Evolutionary conservation across 176 grass and related monocot species (phyloP).

Genomic region (Juncus inflexus): DNA sequence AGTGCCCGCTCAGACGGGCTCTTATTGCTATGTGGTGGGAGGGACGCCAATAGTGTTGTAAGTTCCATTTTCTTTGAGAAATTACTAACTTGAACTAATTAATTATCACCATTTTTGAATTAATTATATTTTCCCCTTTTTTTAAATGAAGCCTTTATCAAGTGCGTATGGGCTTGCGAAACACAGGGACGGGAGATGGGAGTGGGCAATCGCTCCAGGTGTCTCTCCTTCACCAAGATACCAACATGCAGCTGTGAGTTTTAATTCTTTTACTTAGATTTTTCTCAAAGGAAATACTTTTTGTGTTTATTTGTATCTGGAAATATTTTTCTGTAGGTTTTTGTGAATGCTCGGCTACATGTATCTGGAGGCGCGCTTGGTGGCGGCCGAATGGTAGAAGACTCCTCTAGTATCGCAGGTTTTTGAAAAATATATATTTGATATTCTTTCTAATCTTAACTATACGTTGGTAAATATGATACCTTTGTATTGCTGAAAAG

Average conservation of each 20-base stretch:
- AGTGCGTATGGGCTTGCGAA: conserved; percentile 99
- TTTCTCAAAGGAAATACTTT: conserved; percentile 11
- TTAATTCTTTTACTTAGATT: conserved; percentile 1
- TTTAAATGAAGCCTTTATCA: conserved; percentile 63
- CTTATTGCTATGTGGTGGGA: conserved; percentile 94
- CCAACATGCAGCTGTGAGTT: conserved; percentile 95
- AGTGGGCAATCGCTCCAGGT: conserved; percentile 99
- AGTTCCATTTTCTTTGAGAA: conserved; percentile 17
- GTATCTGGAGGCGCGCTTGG: conserved; percentile 99
- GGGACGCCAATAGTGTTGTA: conserved; percentile 99
- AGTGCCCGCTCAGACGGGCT: conserved; percentile 99
- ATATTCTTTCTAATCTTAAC: too few relatives aligned
- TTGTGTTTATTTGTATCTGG: neutral
- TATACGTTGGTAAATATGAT: too few relatives aligned
- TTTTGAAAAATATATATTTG: neutral
- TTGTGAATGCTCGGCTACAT: conserved; percentile 99
- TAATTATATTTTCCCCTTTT: conserved; percentile 20
- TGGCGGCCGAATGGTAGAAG: conserved; percentile 98
- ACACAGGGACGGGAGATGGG: conserved; percentile 98
- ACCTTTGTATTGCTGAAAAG: neutral
- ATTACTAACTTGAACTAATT: neutral
- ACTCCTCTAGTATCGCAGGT: conserved; percentile 99
- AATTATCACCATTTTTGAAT: conserved; percentile 4
- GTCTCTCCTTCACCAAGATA: conserved; percentile 99
- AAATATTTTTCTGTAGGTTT: conserved; percentile 50